Percentiles rank a stretch among this genome's conserved stretches.
Conservation (phyloP, 2,329 filamentous ascomycete genomes). For the Pseudopithomyces chartarum region DNA sequence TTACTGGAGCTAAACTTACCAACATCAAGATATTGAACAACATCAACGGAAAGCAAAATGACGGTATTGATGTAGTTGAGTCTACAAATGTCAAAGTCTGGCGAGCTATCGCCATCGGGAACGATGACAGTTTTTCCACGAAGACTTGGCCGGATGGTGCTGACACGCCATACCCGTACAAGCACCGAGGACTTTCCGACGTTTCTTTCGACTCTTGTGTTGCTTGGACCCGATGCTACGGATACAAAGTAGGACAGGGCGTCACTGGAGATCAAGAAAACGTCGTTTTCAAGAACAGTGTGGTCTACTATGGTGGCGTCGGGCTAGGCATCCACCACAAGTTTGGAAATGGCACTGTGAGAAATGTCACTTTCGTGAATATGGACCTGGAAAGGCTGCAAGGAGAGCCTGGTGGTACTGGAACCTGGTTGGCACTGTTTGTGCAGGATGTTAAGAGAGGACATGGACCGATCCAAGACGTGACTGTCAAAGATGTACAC, state of each 20-base stretch:
- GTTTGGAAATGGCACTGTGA: conserved; percentile 2
- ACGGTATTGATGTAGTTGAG: conserved; percentile 11
- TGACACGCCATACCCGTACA: conserved; percentile 3
- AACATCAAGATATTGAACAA: conserved; percentile 13
- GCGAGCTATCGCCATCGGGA: conserved; percentile 9
- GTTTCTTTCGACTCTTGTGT: conserved; percentile 10
- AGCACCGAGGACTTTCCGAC: conserved; percentile 1
- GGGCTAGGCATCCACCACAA: conserved; percentile 11
- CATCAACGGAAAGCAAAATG: conserved; percentile 11
- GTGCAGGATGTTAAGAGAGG: conserved; percentile 3
- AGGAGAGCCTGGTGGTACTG: conserved; percentile 8
- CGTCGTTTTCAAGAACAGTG: conserved; percentile 9
- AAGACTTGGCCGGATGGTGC: conserved; percentile 9
- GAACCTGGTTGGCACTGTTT: conserved; percentile 12
- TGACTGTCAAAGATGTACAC: conserved; percentile 9
- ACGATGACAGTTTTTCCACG: conserved; percentile 11
- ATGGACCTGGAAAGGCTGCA: conserved; percentile 10
- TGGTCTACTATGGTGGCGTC: conserved; percentile 9
- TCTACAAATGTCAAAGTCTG: conserved; percentile 7
- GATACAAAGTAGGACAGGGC: conserved; percentile 12
- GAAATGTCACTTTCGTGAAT: conserved; percentile 9
- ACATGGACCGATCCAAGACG: conserved; percentile 5
- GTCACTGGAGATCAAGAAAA: conserved; percentile 7
- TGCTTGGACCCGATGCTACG: conserved; percentile 13
- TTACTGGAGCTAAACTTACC: conserved; percentile 1